Evolutionary conservation across 164 flowering plant species (phyloP).

Genomic region (Vitis riparia): DNA sequence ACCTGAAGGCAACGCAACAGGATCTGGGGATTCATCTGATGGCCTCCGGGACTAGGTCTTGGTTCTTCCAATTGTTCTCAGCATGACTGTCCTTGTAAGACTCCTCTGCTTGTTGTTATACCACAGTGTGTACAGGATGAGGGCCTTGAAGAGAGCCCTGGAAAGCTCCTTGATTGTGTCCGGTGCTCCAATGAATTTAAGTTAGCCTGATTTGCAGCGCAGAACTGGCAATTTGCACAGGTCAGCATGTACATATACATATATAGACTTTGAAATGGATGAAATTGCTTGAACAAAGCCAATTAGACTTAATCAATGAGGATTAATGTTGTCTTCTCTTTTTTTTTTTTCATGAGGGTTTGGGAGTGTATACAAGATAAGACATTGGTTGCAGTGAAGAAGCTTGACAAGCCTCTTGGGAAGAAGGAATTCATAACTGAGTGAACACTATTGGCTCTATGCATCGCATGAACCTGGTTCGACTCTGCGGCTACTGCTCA

Average conservation of each 20-base stretch:
- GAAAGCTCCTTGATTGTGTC: constrained; percentile 18
- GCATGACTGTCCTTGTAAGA: constrained; percentile 47
- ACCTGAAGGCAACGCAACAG: constrained; percentile 1
- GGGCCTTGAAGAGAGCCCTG: constrained; percentile 36
- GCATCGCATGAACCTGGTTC: constrained; percentile 98
- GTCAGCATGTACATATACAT: constrained; percentile 26
- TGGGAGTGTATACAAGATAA: constrained; percentile 91
- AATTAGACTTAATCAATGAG: too few relatives aligned
- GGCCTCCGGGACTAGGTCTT: constrained; percentile 24
- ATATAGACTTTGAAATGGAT: too few relatives aligned
- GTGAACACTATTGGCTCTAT: constrained; percentile 89
- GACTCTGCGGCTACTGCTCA: constrained; percentile 87
- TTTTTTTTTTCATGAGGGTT: constrained; percentile 65
- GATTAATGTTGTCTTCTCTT: background rate
- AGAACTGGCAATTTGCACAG: constrained; percentile 61
- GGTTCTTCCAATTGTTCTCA: background rate
- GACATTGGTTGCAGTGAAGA: constrained; percentile 80
- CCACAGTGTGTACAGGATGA: constrained; percentile 44
- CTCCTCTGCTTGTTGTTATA: constrained; percentile 58
- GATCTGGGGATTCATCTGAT: constrained; percentile 19
- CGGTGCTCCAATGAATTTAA: constrained; percentile 71
- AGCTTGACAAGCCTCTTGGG: constrained; percentile 86
- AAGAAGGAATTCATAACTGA: constrained; percentile 86
- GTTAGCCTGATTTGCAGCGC: constrained; percentile 64
- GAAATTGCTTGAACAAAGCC: too few relatives aligned